Base-by-base conservation (phyloP, 2,329 filamentous ascomycete species). In the Calcarisporium arbuscula region DNA sequence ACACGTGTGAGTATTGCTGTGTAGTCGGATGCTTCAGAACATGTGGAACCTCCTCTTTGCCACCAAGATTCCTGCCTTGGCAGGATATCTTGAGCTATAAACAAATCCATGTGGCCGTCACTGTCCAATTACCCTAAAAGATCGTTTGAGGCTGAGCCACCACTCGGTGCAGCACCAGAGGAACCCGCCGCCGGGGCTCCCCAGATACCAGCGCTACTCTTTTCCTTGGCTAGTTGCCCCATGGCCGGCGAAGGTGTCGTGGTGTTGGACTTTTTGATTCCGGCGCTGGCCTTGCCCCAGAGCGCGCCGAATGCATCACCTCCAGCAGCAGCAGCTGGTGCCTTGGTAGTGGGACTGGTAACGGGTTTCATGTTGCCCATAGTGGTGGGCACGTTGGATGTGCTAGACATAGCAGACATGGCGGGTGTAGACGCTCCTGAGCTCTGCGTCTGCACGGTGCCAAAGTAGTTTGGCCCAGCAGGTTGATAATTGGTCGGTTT, bases 151-250 rank as follows among this genome's bases (percentile, higher is more conserved):
- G 56, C 57, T 40, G 60, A 57, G 6, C 65, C 67, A 35, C 49
- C 49, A 28, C 54, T 49, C 31, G 50, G 49, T 17, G 53, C 40
- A 25, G 44, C 45, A 39, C 50, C 41, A n/a, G 50, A 37, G 6
- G 53, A 33, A 45, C 56, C 43, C 46, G 66, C 40, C 30, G 78
- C 69, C 12, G 82, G 72, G 1, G 85, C 75, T 14, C 90, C 92
- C 88, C 94, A 98, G 44, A 98, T 86, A 7, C 89, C 88, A 12
- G 89, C 88, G 49, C 81, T 88, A 39, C 88, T 92, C 72, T 96
- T 95, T 63, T 95, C 88, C 69, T 95, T 95, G n/a, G 89, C 90
- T 60, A 98, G 77, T 58, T 94, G 89, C 19, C 88, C 89, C 64
- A 98, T 74, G 36, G 89, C 89, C 33, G 87, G 81, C 1, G 82